phyloP scores from a whole-genome alignment of 768 basidiomycete genomes.

The Phallus indusiatus region DNA sequence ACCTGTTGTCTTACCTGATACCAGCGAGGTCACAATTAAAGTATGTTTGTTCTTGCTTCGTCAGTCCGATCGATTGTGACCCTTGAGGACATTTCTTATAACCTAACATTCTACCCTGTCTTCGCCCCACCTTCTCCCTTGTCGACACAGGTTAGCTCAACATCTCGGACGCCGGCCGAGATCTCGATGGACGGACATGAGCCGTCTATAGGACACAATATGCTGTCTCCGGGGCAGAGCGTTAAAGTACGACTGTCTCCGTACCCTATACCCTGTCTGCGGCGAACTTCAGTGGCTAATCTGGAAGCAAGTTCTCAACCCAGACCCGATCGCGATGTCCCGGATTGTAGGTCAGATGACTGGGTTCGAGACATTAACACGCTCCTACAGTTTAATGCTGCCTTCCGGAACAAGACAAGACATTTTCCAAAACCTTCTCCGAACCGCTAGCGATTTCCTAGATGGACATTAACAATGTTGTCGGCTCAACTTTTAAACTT shows the following conservation, averaged over 20 bases:
- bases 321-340: conserved; percentile 55
- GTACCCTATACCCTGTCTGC: conserved; percentile 90
- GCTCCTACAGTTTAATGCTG: conserved; percentile 87
- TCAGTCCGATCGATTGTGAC: not conserved
- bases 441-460: too few species aligned
- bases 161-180: conserved; percentile 77
- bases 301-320: conserved; percentile 16
- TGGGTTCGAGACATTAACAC: conserved; percentile 98
- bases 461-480: too few species aligned
- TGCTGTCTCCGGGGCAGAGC: conserved; percentile 72
- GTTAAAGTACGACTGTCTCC: conserved; percentile 79
- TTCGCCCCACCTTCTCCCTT: not conserved
- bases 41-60: conserved; percentile 15
- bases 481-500: too few species aligned
- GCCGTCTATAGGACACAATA: conserved; percentile 42
- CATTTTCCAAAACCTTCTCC: conserved; percentile 49
- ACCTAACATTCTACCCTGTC: not conserved
- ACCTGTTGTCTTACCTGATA: conserved; percentile 74
- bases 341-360: conserved; percentile 40
- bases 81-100: not conserved
- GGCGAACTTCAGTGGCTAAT: conserved; percentile 67
- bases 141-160: conserved; percentile 63
- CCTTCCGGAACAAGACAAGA: conserved; percentile 81
- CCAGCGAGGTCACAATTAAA: conserved; percentile 24
- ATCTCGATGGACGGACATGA: conserved; percentile 91